Evolutionary conservation across 2,329 filamentous ascomycete species (phyloP).

Genomic region (Plenodomus tracheiphilus): DNA sequence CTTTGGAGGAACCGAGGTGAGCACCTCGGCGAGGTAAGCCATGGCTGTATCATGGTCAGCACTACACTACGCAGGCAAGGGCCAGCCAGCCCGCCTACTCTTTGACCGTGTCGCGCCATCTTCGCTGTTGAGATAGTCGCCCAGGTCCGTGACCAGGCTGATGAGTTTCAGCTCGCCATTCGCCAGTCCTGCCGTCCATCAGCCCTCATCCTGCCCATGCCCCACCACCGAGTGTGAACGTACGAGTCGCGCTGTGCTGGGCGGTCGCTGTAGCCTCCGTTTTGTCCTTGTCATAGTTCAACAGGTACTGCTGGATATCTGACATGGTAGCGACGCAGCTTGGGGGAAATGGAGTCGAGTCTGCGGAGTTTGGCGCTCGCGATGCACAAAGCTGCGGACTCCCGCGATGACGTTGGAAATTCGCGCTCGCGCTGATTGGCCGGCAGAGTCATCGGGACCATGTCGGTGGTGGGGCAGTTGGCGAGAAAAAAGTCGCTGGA

Average conservation of each 20-base stretch:
- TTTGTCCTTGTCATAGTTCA: slow-evolving; percentile 54
- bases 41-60: slow-evolving; percentile 42
- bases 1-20: slow-evolving; percentile 55
- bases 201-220: slow-evolving; percentile 15
- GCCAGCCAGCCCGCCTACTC: slow-evolving; percentile 47
- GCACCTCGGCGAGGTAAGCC: slow-evolving; percentile 56
- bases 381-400: slow-evolving; percentile 15
- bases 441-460: too few species aligned
- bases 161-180: slow-evolving; percentile 63
- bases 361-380: slow-evolving; percentile 3
- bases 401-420: slow-evolving; percentile 20
- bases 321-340: slow-evolving; percentile 47
- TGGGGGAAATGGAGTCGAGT: slow-evolving; percentile 6
- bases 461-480: slow-evolving; percentile 21
- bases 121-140: slow-evolving; percentile 69
- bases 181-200: slow-evolving; percentile 56
- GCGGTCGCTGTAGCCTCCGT: slow-evolving; percentile 51
- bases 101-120: slow-evolving; percentile 64
- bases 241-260: slow-evolving; percentile 47
- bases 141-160: slow-evolving; percentile 64
- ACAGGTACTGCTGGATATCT: slow-evolving; percentile 56
- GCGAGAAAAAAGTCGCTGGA: slow-evolving; percentile 14
- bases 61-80: slow-evolving; percentile 14
- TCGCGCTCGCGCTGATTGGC: slow-evolving; percentile 23
- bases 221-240: slow-evolving; percentile 15